A percentile compares a stretch with the other conserved stretches of the same genome.
Conservation (phyloP, 352 stramenopile species). For the Phytophthora citricola region DNA sequence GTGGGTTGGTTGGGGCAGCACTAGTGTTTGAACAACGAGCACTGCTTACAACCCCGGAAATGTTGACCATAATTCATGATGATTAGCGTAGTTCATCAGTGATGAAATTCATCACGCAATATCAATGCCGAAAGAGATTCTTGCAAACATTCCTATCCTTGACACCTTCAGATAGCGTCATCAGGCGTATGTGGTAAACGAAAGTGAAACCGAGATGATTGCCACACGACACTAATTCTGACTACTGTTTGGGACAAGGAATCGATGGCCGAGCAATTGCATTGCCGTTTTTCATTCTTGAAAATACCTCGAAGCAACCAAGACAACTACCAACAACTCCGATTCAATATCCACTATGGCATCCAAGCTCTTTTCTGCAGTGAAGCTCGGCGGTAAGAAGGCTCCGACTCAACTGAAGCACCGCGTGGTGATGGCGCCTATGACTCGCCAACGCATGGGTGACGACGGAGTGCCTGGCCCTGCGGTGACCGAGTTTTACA, state of each 20-base stretch:
- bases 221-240: slow-evolving; percentile 15
- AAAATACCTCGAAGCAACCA: slow-evolving; percentile 23
- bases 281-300: slow-evolving; percentile 22
- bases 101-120: too few relatives aligned
- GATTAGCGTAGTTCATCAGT: too few relatives aligned
- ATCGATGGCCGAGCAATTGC: not conserved
- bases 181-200: slow-evolving; percentile 13
- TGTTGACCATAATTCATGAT: not conserved
- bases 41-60: not conserved
- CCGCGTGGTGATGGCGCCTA: slow-evolving; percentile 74
- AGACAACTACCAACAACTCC: slow-evolving; percentile 5
- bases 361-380: slow-evolving; percentile 54
- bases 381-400: slow-evolving; percentile 51
- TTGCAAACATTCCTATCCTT: not conserved
- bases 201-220: slow-evolving; percentile 16
- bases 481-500: slow-evolving; percentile 62
- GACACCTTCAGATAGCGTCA: slow-evolving; percentile 11
- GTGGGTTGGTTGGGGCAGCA: slow-evolving; percentile 23
- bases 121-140: too few relatives aligned
- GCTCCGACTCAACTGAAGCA: slow-evolving; percentile 51
- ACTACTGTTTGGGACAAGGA: not conserved
- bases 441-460: slow-evolving; percentile 52
- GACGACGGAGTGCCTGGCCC: slow-evolving; percentile 43
- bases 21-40: not conserved
- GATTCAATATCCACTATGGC: slow-evolving; percentile 13